Conservation (phyloP, 225 moss, liverwort and hornwort species). For the Straminergon stramineum region DNA sequence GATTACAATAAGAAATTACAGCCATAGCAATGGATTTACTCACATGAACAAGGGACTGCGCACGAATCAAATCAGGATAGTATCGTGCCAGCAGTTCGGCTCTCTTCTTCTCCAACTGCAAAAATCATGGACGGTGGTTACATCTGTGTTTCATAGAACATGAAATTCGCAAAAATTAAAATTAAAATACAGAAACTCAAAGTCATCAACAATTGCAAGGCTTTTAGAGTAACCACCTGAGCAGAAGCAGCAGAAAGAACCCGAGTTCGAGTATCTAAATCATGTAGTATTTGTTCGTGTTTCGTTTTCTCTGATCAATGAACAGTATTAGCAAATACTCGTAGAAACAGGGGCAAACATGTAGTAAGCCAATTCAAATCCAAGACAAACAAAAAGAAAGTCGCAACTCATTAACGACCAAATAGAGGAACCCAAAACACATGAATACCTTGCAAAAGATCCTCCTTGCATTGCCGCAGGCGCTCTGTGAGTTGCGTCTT, state of each 20-base stretch:
- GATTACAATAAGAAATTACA: not conserved
- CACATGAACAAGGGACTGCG: slow-evolving; percentile 76
- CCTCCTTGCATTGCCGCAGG: slow-evolving; percentile 56
- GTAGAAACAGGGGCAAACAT: not conserved
- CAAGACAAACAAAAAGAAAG: not conserved
- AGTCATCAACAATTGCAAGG: not conserved
- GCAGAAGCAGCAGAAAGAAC: slow-evolving; percentile 51
- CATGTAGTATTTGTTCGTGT: slow-evolving; percentile 36
- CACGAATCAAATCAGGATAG: slow-evolving; percentile 79
- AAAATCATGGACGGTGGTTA: not conserved
- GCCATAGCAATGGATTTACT: not conserved
- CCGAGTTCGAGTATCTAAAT: slow-evolving; percentile 39
- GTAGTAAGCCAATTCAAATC: not conserved
- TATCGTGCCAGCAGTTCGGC: slow-evolving; percentile 61
- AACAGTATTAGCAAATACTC: not conserved
- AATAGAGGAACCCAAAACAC: not conserved
- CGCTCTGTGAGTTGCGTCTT: slow-evolving; percentile 58
- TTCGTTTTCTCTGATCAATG: slow-evolving; percentile 41
- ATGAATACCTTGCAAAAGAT: slow-evolving; percentile 53
- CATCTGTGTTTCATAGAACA: not conserved
- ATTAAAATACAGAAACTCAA: not conserved
- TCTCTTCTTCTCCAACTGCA: slow-evolving; percentile 57
- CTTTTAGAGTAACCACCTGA: slow-evolving; percentile 28
- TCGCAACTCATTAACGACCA: not conserved
- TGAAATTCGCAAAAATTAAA: not conserved